Conservation (phyloP, 352 stramenopile genomes). For the Pythium scleroteichum region DNA sequence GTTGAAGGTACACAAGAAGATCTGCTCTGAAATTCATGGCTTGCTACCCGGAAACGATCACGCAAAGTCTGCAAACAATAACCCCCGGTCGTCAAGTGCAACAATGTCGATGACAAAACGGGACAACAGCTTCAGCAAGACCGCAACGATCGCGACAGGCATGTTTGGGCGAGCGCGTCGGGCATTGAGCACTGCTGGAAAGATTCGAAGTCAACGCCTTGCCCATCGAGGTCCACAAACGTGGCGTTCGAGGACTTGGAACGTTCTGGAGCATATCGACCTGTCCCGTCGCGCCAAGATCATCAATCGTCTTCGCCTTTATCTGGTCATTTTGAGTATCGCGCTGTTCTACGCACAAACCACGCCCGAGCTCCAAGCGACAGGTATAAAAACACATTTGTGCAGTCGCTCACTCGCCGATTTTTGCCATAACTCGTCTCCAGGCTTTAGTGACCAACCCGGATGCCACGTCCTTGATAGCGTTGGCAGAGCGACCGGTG, state of each 20-base stretch:
- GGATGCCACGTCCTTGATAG: constrained; percentile 55
- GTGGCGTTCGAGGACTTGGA: constrained; percentile 41
- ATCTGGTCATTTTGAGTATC: constrained; percentile 44
- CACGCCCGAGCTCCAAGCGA: constrained; percentile 50
- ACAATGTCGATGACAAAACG: constrained; percentile 10
- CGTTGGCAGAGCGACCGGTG: constrained; percentile 26
- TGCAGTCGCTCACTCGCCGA: constrained; percentile 43
- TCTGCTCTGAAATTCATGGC: constrained; percentile 38
- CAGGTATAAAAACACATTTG: constrained; percentile 36
- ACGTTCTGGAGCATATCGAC: constrained; percentile 49
- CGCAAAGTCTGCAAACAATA: not conserved
- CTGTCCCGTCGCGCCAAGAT: constrained; percentile 24
- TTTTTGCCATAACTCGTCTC: constrained; percentile 31
- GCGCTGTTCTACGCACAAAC: constrained; percentile 58
- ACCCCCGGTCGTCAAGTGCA: not conserved
- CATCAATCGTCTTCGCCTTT: constrained; percentile 37
- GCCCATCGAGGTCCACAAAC: constrained; percentile 29
- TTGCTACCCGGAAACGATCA: constrained; percentile 11
- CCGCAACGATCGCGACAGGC: constrained; percentile 1
- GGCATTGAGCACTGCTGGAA: constrained; percentile 22
- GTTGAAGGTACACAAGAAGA: constrained; percentile 41
- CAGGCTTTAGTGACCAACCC: constrained; percentile 25
- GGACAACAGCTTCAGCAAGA: constrained; percentile 18
- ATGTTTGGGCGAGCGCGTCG: constrained; percentile 34
- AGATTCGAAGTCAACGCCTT: constrained; percentile 25